A percentile compares a stretch with the other conserved stretches of the same genome.
Conservation (phyloP, 139 green algal genomes). For the Coelastrella sp. region DNA sequence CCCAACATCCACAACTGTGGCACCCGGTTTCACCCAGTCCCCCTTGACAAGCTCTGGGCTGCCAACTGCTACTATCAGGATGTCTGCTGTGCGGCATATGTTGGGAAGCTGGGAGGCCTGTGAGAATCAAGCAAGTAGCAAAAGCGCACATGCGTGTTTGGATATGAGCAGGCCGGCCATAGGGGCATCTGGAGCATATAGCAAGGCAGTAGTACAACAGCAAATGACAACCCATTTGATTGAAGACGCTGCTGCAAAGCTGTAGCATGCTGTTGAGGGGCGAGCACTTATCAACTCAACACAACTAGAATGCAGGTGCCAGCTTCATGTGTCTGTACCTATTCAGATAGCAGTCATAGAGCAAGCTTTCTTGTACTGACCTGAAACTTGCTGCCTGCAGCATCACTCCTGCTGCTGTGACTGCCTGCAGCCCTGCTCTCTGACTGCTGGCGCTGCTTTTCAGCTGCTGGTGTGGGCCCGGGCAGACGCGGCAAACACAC, state of each 20-base stretch:
- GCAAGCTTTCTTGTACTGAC: background rate
- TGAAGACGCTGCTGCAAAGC: background rate
- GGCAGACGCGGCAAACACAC: slow-evolving; percentile 40
- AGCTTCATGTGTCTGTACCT: background rate
- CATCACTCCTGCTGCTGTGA: background rate
- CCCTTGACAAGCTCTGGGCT: slow-evolving; percentile 84
- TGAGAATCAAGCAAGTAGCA: too few relatives aligned
- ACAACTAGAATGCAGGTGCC: background rate
- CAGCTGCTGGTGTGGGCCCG: slow-evolving; percentile 20
- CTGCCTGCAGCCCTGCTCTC: background rate
- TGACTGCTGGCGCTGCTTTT: background rate
- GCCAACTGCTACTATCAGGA: slow-evolving; percentile 84
- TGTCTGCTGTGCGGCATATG: slow-evolving; percentile 74
- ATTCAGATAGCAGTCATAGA: too few relatives aligned
- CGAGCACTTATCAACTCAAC: too few relatives aligned
- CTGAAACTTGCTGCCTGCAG: slow-evolving; percentile 1
- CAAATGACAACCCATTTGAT: too few relatives aligned
- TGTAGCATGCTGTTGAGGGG: background rate
- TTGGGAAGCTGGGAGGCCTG: slow-evolving; percentile 53
- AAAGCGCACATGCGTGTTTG: too few relatives aligned
- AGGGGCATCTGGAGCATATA: too few relatives aligned
- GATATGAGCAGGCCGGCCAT: too few relatives aligned
- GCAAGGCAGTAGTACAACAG: too few relatives aligned
- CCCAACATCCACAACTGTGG: slow-evolving; percentile 95
- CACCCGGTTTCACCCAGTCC: slow-evolving; percentile 94